Conservation (phyloP, 805 yeast species). For the Metschnikowia dekortorum region DNA sequence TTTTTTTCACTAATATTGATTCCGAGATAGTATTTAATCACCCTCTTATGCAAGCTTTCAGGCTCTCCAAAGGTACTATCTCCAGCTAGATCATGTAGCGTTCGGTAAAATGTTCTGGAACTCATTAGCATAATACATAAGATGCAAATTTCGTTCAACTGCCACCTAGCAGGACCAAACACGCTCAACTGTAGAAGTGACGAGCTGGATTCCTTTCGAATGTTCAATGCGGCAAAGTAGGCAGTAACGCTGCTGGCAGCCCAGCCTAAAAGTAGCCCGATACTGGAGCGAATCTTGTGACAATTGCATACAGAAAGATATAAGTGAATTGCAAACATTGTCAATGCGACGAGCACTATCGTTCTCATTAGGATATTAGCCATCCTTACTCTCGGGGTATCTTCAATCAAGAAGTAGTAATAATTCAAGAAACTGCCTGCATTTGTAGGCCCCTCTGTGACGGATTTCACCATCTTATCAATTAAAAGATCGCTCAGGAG, state of each 20-base stretch:
- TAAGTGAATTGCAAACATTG: conserved; percentile 3
- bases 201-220: conserved; percentile 19
- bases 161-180: conserved; percentile 10
- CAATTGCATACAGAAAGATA: conserved; percentile 31
- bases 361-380: background rate
- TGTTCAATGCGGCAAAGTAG: conserved; percentile 25
- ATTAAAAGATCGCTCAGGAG: background rate
- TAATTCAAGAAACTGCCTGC: background rate
- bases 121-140: conserved; percentile 25
- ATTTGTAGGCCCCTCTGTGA: background rate
- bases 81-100: conserved; percentile 26
- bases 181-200: conserved; percentile 7
- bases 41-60: conserved; percentile 21
- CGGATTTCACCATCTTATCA: background rate
- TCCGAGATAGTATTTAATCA: conserved; percentile 30
- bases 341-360: background rate
- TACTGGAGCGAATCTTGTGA: conserved; percentile 30
- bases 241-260: conserved; percentile 22
- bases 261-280: conserved; percentile 38
- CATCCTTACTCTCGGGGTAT: background rate
- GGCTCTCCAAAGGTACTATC: conserved; percentile 18
- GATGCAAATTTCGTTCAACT: conserved; percentile 21
- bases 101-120: conserved; percentile 26
- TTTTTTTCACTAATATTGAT: conserved; percentile 16
- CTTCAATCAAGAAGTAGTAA: background rate